phyloP scores from a whole-genome alignment of 1,284 basidiomycete genomes.

The Ustilago xerochloae region DNA sequence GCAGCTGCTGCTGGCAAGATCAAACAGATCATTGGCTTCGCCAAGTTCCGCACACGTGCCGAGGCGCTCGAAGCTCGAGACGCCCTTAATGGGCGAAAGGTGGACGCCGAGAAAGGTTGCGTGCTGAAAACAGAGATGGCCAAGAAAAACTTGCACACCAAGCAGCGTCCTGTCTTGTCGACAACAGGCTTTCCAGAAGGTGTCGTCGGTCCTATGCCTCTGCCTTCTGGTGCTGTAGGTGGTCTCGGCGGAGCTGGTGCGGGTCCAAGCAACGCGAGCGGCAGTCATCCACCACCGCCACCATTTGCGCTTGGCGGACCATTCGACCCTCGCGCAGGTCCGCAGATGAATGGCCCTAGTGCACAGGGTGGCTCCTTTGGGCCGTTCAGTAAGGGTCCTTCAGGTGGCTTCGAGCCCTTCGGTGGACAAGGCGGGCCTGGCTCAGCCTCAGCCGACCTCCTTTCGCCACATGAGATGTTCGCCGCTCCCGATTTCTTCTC shows the following conservation, averaged over 20 bases:
- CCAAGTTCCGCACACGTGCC: conserved; percentile 87
- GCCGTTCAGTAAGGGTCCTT: conserved; percentile 19
- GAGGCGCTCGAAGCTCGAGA: conserved; percentile 91
- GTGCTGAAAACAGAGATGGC: conserved; percentile 99
- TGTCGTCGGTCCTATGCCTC: conserved; percentile 13
- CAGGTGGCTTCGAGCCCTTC: conserved; percentile 39
- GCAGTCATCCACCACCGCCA: conserved; percentile 12
- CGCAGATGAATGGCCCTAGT: conserved; percentile 24
- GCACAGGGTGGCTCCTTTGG: conserved; percentile 25
- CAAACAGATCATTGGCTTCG: conserved; percentile 96
- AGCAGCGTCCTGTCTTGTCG: conserved; percentile 54
- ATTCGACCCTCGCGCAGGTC: conserved; percentile 39
- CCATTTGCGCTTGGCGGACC: conserved; percentile 33
- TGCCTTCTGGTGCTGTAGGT: too few relatives aligned
- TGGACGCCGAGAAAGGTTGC: conserved; percentile 93
- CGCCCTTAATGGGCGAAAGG: conserved; percentile 85
- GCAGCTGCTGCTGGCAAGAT: conserved; percentile 55
- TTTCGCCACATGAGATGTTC: conserved; percentile 53
- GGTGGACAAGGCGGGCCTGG: conserved; percentile 10
- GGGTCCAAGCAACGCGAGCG: conserved; percentile 6
- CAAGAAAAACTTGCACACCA: conserved; percentile 97
- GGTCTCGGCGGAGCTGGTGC: conserved; percentile 1
- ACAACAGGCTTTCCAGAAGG: conserved; percentile 35
- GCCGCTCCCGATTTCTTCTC: conserved; percentile 36
- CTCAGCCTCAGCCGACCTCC: conserved; percentile 30